Percentiles rank a stretch among this genome's conserved stretches.
phyloP scores from a whole-genome alignment of 192 early-diverging fungal genomes.

The Phycomyces blakesleeanus region DNA sequence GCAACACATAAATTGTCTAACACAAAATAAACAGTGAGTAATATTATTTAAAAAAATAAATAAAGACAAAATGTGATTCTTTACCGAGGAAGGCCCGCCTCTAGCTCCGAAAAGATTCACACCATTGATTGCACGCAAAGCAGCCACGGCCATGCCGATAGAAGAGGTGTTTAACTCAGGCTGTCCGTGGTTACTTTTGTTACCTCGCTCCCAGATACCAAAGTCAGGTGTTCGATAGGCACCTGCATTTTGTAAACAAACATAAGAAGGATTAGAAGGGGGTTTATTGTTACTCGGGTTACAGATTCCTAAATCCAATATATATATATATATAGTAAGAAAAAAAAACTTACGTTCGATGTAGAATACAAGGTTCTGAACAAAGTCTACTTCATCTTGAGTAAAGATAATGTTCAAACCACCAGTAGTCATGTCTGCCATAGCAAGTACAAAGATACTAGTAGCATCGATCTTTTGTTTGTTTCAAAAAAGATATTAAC shows the following conservation, averaged over 20 bases:
- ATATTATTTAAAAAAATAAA: background rate
- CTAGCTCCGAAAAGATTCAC: constrained; percentile 80
- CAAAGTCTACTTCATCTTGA: constrained; percentile 78
- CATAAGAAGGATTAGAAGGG: background rate
- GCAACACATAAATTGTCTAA: constrained; percentile 77
- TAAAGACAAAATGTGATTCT: constrained; percentile 1
- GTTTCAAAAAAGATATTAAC: no score
- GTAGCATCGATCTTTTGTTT: constrained; percentile 84
- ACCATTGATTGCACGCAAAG: constrained; percentile 79
- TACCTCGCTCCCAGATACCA: constrained; percentile 87
- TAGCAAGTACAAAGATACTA: constrained; percentile 69
- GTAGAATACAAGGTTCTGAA: constrained; percentile 88
- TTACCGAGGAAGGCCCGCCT: constrained; percentile 71
- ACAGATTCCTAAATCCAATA: background rate
- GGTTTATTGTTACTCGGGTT: background rate
- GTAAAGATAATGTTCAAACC: constrained; percentile 76
- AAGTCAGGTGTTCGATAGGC: constrained; percentile 82
- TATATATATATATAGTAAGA: background rate
- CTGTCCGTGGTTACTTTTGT: constrained; percentile 83
- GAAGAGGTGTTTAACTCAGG: constrained; percentile 85
- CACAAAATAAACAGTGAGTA: background rate
- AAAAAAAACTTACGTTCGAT: constrained; percentile 59
- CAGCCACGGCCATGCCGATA: constrained; percentile 87
- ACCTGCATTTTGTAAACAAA: constrained; percentile 15
- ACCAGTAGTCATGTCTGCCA: constrained; percentile 82